Conservation (phyloP, 2,329 filamentous ascomycete species). For the Penicillium janthinellum region DNA sequence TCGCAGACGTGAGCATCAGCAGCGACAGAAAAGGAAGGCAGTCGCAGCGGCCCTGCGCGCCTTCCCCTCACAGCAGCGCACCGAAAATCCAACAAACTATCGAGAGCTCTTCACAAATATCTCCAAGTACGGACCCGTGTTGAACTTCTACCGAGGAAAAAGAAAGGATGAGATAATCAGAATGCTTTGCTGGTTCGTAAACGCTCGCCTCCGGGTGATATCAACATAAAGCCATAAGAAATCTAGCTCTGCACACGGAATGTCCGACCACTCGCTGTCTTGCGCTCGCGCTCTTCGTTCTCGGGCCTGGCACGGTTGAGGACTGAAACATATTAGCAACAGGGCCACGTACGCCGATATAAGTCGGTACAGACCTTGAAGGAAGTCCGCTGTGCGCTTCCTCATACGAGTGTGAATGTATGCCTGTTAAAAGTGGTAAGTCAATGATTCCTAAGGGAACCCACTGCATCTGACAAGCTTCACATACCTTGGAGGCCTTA, state of each 20-base stretch:
- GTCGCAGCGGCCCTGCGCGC: neutral
- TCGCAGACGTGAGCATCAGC: neutral
- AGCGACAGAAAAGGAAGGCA: neutral
- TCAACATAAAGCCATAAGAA: conserved; percentile 25
- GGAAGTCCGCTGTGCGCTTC: conserved; percentile 94
- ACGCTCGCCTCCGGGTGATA: conserved; percentile 28
- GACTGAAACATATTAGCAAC: conserved; percentile 60
- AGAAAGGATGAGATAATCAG: neutral
- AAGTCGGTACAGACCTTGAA: conserved; percentile 70
- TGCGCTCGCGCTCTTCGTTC: conserved; percentile 94
- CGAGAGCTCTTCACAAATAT: neutral
- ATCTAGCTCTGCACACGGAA: conserved; percentile 67
- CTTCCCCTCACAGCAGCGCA: neutral
- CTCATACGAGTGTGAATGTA: conserved; percentile 99
- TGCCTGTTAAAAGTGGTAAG: conserved; percentile 55
- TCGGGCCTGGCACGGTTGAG: conserved; percentile 92
- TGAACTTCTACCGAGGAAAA: neutral
- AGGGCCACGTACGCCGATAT: neutral
- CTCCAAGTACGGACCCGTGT: neutral
- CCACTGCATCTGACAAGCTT: neutral
- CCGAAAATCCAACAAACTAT: neutral
- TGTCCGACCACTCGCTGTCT: conserved; percentile 94
- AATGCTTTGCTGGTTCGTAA: conserved; percentile 25
- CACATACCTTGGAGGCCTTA: conserved; percentile 84
- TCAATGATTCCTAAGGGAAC: neutral